Percentiles rank a stretch among this genome's conserved stretches.
Conservation (phyloP, 2,329 filamentous ascomycete species). For the Metarhizium album region DNA sequence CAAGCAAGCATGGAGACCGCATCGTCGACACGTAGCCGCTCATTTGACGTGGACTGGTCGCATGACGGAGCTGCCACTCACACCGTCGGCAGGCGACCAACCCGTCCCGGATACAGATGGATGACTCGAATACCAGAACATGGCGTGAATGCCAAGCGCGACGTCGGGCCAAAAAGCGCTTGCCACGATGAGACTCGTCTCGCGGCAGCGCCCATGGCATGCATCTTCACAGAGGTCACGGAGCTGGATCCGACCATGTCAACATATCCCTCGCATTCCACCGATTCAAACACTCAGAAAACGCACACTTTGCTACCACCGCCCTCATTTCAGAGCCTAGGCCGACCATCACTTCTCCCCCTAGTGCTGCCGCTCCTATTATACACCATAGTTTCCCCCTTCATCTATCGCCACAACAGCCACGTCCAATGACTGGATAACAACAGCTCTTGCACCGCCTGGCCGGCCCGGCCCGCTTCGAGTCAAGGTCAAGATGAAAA, state of each 20-base stretch:
- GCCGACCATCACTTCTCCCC: background rate
- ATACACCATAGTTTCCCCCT: background rate
- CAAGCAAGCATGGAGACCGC: too few relatives aligned
- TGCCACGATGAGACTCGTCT: too few relatives aligned
- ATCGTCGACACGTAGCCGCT: too few relatives aligned
- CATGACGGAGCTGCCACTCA: conserved; percentile 11
- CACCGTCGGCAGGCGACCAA: conserved; percentile 1
- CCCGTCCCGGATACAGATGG: too few relatives aligned
- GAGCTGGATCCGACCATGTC: too few relatives aligned
- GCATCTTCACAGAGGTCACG: too few relatives aligned
- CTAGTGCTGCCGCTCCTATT: background rate
- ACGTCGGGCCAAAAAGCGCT: too few relatives aligned
- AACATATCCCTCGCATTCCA: too few relatives aligned
- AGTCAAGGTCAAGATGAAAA: background rate
- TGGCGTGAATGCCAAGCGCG: too few relatives aligned
- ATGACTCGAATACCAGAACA: too few relatives aligned
- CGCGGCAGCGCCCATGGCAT: too few relatives aligned
- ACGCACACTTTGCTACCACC: background rate
- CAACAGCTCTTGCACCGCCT: background rate
- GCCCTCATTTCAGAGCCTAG: background rate
- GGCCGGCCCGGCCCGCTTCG: background rate
- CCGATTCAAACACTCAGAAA: too few relatives aligned
- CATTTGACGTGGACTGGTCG: conserved; percentile 13
- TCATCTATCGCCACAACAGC: background rate
- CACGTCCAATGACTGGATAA: background rate